Evolutionary conservation across 371 early-diverging fungal species (phyloP).

Genomic region (Mucor plumbeus): DNA sequence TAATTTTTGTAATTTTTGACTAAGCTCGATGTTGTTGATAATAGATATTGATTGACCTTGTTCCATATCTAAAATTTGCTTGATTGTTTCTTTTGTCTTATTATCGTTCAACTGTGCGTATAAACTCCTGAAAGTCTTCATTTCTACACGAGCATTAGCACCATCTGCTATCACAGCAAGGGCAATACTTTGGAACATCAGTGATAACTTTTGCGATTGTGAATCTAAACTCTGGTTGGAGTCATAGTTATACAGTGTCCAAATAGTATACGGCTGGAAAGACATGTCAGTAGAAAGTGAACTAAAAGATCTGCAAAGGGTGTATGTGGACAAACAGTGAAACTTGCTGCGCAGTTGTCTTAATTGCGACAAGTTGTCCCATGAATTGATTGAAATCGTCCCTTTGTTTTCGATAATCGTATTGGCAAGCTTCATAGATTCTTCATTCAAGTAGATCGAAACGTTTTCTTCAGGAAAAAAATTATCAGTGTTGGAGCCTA

Average conservation of each 20-base stretch:
- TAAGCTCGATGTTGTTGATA: slow-evolving; percentile 20
- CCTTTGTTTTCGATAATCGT: slow-evolving; percentile 17
- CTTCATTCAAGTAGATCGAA: slow-evolving; percentile 24
- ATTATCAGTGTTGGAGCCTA: slow-evolving; percentile 18
- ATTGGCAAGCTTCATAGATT: slow-evolving; percentile 22
- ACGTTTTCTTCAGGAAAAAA: too few species aligned
- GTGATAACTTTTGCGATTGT: slow-evolving; percentile 19
- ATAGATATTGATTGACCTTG: slow-evolving; percentile 21
- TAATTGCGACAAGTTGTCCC: slow-evolving; percentile 16
- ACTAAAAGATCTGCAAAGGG: slow-evolving; percentile 20
- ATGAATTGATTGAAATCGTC: slow-evolving; percentile 13
- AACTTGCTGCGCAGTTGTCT: slow-evolving; percentile 18
- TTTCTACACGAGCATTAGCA: slow-evolving; percentile 22
- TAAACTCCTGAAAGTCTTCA: slow-evolving; percentile 18
- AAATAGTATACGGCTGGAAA: slow-evolving; percentile 19
- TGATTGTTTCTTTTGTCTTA: slow-evolving; percentile 20
- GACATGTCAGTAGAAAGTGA: slow-evolving; percentile 16
- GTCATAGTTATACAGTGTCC: slow-evolving; percentile 12
- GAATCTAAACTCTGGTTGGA: slow-evolving; percentile 11
- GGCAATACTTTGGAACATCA: slow-evolving; percentile 18
- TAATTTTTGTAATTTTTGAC: too few species aligned
- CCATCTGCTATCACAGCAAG: slow-evolving; percentile 18
- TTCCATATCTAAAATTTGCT: slow-evolving; percentile 19
- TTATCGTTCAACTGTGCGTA: slow-evolving; percentile 19
- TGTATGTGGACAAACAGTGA: slow-evolving; percentile 24